A percentile compares a stretch with the other conserved stretches of the same genome.
Conservation (phyloP, 2,329 filamentous ascomycete genomes). For the Knoxdaviesia proteae region DNA sequence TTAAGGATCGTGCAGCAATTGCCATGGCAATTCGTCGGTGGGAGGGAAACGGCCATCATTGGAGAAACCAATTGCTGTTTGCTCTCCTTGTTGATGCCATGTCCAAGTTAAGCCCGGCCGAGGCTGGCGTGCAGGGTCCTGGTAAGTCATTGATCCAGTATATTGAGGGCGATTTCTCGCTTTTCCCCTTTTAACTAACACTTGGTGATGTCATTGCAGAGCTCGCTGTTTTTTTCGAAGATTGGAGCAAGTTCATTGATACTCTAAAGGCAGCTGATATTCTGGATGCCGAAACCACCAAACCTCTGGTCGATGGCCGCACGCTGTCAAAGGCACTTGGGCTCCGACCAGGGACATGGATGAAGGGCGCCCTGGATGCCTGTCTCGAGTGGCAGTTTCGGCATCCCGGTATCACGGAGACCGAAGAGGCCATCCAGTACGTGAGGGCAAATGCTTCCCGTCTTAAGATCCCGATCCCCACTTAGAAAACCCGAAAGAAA, state of each 20-base stretch:
- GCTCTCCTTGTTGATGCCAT: constrained; percentile 44
- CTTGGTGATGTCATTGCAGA: constrained; percentile 11
- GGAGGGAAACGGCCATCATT: constrained; percentile 41
- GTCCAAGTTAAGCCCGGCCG: constrained; percentile 15
- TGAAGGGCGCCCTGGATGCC: constrained; percentile 56
- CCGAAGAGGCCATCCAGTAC: constrained; percentile 35
- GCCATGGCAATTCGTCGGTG: constrained; percentile 58
- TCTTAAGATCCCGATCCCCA: too few relatives aligned
- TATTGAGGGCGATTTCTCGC: background rate
- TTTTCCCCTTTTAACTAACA: constrained; percentile 3
- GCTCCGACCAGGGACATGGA: constrained; percentile 63
- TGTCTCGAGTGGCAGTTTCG: constrained; percentile 78
- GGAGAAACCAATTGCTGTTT: constrained; percentile 51
- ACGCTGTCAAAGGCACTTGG: constrained; percentile 48
- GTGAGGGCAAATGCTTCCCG: constrained; percentile 16
- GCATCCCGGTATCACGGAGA: constrained; percentile 46
- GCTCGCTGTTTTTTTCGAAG: constrained; percentile 21
- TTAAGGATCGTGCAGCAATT: constrained; percentile 36
- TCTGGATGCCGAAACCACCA: constrained; percentile 34
- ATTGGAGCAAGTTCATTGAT: constrained; percentile 27
- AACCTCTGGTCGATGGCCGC: constrained; percentile 53
- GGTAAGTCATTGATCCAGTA: constrained; percentile 14
- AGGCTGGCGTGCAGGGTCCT: constrained; percentile 8
- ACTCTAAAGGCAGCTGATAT: constrained; percentile 16
- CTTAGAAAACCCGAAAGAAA: too few relatives aligned